phyloP scores from a whole-genome alignment of 768 basidiomycete species.

The Tephrocybe sp. region DNA sequence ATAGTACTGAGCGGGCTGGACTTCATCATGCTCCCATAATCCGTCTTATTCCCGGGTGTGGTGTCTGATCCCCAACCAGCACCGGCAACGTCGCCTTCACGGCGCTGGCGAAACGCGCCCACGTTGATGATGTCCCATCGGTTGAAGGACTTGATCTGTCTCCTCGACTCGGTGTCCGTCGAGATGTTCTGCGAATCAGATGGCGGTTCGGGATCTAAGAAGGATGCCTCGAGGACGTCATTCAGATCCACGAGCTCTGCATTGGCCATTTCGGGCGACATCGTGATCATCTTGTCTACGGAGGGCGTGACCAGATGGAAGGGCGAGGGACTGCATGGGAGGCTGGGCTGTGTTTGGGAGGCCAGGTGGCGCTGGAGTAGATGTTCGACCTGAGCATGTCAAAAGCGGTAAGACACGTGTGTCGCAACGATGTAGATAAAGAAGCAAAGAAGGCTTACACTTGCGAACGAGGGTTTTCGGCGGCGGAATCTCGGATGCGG shows the following conservation, averaged over 20 bases:
- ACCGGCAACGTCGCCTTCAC: constrained; percentile 28
- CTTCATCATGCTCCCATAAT: constrained; percentile 51
- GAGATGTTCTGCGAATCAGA: constrained; percentile 31
- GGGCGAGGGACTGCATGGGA: constrained; percentile 23
- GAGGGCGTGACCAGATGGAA: constrained; percentile 13
- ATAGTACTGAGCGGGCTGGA: constrained; percentile 56
- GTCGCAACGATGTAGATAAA: too few relatives aligned
- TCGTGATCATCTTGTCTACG: constrained; percentile 15
- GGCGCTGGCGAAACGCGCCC: constrained; percentile 68
- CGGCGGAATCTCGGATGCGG: constrained; percentile 47
- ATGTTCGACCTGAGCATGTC: constrained; percentile 33
- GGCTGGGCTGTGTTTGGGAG: constrained; percentile 25
- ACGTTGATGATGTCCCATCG: constrained; percentile 79
- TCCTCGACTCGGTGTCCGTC: constrained; percentile 36
- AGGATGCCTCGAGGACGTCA: constrained; percentile 76
- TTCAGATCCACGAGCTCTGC: constrained; percentile 64
- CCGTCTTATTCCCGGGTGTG: constrained; percentile 30
- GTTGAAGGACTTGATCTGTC: constrained; percentile 49
- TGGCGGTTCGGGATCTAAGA: constrained; percentile 57
- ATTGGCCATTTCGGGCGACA: constrained; percentile 36
- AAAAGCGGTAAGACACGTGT: constrained; percentile 12
- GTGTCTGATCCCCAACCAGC: constrained; percentile 38
- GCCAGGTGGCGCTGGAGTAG: constrained; percentile 33
- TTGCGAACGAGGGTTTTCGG: constrained; percentile 26
- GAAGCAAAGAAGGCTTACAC: too few relatives aligned